Conservation (phyloP, 768 basidiomycete genomes). For the Tricholoma sp. region DNA sequence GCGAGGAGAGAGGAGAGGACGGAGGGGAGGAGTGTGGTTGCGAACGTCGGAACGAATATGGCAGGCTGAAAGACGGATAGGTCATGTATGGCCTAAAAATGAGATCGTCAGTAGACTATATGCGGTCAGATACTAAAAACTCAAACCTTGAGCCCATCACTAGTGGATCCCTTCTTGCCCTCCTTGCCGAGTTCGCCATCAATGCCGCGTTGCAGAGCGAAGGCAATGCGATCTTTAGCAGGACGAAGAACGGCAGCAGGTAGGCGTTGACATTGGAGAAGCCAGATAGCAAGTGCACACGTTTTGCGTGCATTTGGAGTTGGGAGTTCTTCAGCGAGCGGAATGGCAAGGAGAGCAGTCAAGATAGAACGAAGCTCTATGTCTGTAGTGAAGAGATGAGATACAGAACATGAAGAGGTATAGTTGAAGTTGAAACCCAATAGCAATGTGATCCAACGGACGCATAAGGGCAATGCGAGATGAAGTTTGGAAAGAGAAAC, state of each 20-base stretch:
- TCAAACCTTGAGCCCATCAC: slow-evolving; percentile 71
- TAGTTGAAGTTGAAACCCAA: too few relatives aligned
- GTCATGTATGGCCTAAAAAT: slow-evolving; percentile 65
- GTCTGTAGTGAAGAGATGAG: slow-evolving; percentile 32
- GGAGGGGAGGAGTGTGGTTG: slow-evolving; percentile 43
- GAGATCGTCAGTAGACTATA: neutral
- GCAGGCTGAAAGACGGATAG: slow-evolving; percentile 57
- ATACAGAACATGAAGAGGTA: slow-evolving; percentile 9
- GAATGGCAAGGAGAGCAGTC: slow-evolving; percentile 64
- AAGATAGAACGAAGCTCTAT: slow-evolving; percentile 55
- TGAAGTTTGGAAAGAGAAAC: neutral
- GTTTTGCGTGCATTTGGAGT: slow-evolving; percentile 88
- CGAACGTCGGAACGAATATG: slow-evolving; percentile 67
- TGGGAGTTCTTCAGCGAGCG: slow-evolving; percentile 61
- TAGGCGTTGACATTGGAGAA: slow-evolving; percentile 67
- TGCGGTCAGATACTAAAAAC: slow-evolving; percentile 4
- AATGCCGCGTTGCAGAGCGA: slow-evolving; percentile 69
- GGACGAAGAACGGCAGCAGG: slow-evolving; percentile 56
- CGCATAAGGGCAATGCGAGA: neutral
- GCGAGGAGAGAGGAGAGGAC: slow-evolving; percentile 61
- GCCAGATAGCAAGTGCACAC: slow-evolving; percentile 70
- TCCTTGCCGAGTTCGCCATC: slow-evolving; percentile 85
- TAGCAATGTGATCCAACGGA: too few relatives aligned
- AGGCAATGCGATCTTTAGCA: slow-evolving; percentile 62
- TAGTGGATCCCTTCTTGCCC: slow-evolving; percentile 80